phyloP scores from a whole-genome alignment of 768 basidiomycete species.

The Boletus vermiculosoides region DNA sequence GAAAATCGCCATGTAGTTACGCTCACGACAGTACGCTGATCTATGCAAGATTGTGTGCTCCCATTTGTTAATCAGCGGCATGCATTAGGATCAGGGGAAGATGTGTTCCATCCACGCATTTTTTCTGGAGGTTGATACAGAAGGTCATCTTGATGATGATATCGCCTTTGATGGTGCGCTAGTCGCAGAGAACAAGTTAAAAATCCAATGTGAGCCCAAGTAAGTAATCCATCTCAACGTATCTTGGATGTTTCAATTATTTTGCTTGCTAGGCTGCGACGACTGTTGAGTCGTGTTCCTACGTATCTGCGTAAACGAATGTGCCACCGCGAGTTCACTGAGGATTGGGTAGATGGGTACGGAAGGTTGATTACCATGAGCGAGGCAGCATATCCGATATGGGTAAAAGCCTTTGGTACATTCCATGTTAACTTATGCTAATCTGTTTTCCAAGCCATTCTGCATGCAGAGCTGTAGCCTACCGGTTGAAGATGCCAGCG shows the following conservation, averaged over 20 bases:
- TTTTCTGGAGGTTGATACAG: constrained; percentile 39
- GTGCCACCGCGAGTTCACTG: constrained; percentile 39
- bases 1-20: constrained; percentile 24
- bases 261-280: constrained; percentile 35
- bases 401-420: constrained; percentile 34
- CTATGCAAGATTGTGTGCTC: background rate
- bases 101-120: constrained; percentile 40
- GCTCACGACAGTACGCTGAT: constrained; percentile 24
- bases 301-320: constrained; percentile 41
- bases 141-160: constrained; percentile 35
- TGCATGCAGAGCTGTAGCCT: constrained; percentile 40
- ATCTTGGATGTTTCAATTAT: background rate
- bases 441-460: constrained; percentile 41
- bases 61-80: background rate
- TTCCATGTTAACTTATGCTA: background rate
- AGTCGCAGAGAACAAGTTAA: constrained; percentile 36
- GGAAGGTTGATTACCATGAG: constrained; percentile 55
- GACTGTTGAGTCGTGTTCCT: constrained; percentile 36
- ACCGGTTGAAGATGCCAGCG: constrained; percentile 35
- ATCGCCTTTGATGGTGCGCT: constrained; percentile 20
- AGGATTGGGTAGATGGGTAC: constrained; percentile 51
- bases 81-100: constrained; percentile 35
- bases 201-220: constrained; percentile 40
- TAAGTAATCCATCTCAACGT: constrained; percentile 17
- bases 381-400: constrained; percentile 59